Evolutionary conservation across 192 early-diverging fungal species (phyloP), one percentile per base, ranked within the genome.

Genomic region (Coemansia sp.): DNA sequence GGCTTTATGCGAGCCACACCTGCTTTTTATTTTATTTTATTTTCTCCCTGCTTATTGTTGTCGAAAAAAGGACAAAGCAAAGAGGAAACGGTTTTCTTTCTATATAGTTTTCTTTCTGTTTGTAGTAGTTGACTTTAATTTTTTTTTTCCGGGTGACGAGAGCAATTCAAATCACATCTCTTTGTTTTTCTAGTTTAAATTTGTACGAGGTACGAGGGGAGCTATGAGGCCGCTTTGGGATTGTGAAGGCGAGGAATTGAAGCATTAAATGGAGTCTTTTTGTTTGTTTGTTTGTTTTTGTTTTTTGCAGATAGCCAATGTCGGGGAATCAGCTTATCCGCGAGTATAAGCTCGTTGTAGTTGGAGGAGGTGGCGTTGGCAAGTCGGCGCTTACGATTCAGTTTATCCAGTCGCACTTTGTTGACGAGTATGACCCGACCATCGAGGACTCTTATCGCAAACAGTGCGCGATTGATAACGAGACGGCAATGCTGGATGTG

Each of bases 381-480:
- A 92, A 93, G 78, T 90, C 90, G 37, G 91, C 91, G 57, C 70
- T 93, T 67, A 93, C 91, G 8, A 92, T 93, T 50, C 90, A 92
- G 71, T 90, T 91, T 60, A 91, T 89, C 59, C 88, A 89, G 70
- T 88, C 87, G 46, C 88, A 92, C 79, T 92, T 93, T 77, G 88
- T 92, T 48, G 88, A 93, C 66, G 90, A 90, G 69, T 98, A 98
- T 72, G 96, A 98, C 74, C 96, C 96, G 9, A 98, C 96, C 18
- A 98, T 96, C 63, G 96, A 98, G 84, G 95, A 98, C 83, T 96
- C 94, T n/a, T 98, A 98, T 84, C 88, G 92, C 59, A 96, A 96
- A 74, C 95, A 96, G 77, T 92, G 94, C 71, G 86, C 93, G 18
- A 94, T 98, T 57, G 94, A 98, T 76, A 89, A 92, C 35, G 87